A percentile compares a stretch with the other conserved stretches of the same genome.
phyloP scores from a whole-genome alignment of 202 grass and related monocot genomes.

The Schoenoplectus tabernaemontani region DNA sequence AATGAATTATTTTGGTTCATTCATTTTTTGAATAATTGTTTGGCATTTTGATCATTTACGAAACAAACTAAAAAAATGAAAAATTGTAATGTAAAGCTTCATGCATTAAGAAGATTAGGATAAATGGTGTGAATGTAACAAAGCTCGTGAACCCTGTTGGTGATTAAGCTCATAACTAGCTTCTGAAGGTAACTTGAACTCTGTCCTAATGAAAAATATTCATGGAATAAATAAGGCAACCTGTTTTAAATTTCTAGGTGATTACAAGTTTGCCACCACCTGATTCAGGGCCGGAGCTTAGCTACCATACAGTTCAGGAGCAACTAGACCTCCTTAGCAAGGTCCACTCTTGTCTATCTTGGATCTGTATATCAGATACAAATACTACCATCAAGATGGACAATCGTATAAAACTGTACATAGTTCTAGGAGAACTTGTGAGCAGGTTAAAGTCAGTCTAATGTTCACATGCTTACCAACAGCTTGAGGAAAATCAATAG shows the following conservation, averaged over 20 bases:
- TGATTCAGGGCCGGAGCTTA: no score
- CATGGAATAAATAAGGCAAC: neutral
- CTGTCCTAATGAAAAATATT: no score
- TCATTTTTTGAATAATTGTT: no score
- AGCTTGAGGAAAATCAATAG: neutral
- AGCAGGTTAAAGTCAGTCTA: neutral
- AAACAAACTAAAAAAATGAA: no score
- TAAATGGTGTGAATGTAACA: no score
- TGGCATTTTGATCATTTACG: no score
- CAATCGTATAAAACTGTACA: neutral
- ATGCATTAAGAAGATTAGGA: no score
- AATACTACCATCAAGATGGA: neutral
- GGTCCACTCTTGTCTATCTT: conserved; percentile 21
- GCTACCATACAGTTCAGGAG: conserved; percentile 52
- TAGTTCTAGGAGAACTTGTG: neutral
- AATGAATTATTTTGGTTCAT: neutral
- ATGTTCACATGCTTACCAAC: neutral
- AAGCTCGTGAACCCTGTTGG: neutral
- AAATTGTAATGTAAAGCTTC: no score
- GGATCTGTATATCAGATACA: neutral
- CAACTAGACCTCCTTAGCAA: conserved; percentile 62
- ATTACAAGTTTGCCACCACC: no score
- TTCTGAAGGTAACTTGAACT: neutral
- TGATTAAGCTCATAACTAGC: neutral
- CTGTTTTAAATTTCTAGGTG: no score